These are phyloP conservation scores for Curvularia sp. DNA, from an alignment of 2,329 filamentous ascomycete species.

Conservation along the genomic window DNA sequence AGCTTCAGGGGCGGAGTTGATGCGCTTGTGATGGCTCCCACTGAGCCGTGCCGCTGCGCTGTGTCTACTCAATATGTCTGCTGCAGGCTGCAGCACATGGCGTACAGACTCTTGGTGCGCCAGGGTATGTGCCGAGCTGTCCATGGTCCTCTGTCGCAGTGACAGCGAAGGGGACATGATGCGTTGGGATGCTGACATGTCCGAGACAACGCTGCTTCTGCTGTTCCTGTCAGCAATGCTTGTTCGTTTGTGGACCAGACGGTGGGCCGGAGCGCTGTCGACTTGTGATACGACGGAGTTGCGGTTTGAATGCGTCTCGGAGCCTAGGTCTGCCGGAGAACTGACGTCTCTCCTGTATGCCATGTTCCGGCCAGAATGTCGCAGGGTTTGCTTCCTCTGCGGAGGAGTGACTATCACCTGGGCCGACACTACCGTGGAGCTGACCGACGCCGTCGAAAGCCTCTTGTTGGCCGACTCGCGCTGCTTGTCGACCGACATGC, in stretches of 20 bases:
- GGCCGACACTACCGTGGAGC: slow-evolving; percentile 63
- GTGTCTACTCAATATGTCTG: slow-evolving; percentile 43
- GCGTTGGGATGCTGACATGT: slow-evolving; percentile 32
- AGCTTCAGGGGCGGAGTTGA: slow-evolving; percentile 46
- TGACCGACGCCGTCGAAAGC: slow-evolving; percentile 59
- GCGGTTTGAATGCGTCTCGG: slow-evolving; percentile 53
- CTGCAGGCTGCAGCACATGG: slow-evolving; percentile 44
- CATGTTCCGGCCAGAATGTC: slow-evolving; percentile 62
- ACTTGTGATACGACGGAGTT: slow-evolving; percentile 51
- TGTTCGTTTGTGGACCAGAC: slow-evolving; percentile 59
- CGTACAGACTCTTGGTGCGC: slow-evolving; percentile 43
- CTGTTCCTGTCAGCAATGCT: slow-evolving; percentile 56
- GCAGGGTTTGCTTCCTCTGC: slow-evolving; percentile 54
- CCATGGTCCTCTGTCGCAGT: slow-evolving; percentile 36
- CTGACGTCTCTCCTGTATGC: slow-evolving; percentile 56
- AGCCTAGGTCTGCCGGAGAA: slow-evolving; percentile 49
- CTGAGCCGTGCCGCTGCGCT: slow-evolving; percentile 31
- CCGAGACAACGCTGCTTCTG: slow-evolving; percentile 41
- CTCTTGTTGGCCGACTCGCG: slow-evolving; percentile 50
- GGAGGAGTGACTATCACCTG: slow-evolving; percentile 61
- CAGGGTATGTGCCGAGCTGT: slow-evolving; percentile 41
- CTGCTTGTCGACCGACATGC: slow-evolving; percentile 29
- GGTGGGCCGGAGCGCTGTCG: slow-evolving; percentile 55
- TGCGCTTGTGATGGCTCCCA: slow-evolving; percentile 37
- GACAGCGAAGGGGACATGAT: slow-evolving; percentile 39